Evolutionary conservation across 495 filamentous ascomycete genomes (phyloP), one percentile per base, ranked within the genome.

Genomic region (Talaromyces wortmannii): DNA sequence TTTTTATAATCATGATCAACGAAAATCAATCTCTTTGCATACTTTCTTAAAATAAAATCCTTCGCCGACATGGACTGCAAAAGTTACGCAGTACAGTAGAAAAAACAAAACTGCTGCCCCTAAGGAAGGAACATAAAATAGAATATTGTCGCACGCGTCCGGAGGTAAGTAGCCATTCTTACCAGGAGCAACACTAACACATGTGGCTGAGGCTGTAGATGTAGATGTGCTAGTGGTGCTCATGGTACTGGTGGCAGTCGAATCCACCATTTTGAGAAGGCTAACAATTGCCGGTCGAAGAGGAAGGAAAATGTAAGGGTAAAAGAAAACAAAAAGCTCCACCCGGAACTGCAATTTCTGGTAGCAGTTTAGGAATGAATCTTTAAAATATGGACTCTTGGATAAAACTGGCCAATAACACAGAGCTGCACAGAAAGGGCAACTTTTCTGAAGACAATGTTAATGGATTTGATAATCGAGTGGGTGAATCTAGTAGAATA

Each of bases 61-160:
- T 60, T 71, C 71, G n/a, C 62, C 58, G 33, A 68, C 52, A 56
- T 77, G 73, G 0, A 49, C n/a, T 11, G 61, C 29, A 1, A 58
- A 53, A 0, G 64, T 68, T n/a, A 71, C 18, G 4, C 65, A 65
- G 55, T 66, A 77, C 1, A 72, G 31, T 10, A 71, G 57, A 6
- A 62, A 61, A 55, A 75, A 77, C 0, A 70, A 32, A 11, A 75
- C 18, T 0, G 72, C 72, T 2, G 67, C 72, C 0, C 56, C 65
- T 10, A 73, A 65, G 3, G 63, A 69, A 0, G 70, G 67, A 7
- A 63, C 61, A 51, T 68, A 71, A 30, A 54, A 54, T 0, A 64
- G 57, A 11, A 66, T 56, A 3, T 17, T 56, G 47, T 58, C 60
- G 55, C 68, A 71, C 6, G 61, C 53, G 8, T 63, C 66, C 15